These are phyloP conservation scores for Suillus variegatus DNA, from an alignment of 768 basidiomycete species.

Conservation along the genomic window DNA sequence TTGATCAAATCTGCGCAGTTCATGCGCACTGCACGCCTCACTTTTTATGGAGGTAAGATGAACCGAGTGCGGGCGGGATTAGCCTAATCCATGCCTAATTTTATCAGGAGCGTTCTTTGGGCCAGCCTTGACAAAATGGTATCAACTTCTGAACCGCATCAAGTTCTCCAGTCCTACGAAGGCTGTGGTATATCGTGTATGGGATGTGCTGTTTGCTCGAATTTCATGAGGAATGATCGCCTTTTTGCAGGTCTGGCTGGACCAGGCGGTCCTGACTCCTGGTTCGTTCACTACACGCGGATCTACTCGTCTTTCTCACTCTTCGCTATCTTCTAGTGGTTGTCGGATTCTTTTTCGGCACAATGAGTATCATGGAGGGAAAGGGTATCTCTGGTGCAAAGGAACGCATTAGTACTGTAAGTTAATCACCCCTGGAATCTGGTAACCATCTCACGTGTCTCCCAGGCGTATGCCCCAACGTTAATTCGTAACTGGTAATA, in stretches of 20 bases:
- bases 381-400: constrained; percentile 55
- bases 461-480: constrained; percentile 70
- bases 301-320: constrained; percentile 9
- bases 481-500: constrained; percentile 74
- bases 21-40: constrained; percentile 60
- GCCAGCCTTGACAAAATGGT: constrained; percentile 83
- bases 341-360: constrained; percentile 63
- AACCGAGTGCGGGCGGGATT: background rate
- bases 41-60: constrained; percentile 68
- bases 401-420: constrained; percentile 43
- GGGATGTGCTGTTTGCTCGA: constrained; percentile 19
- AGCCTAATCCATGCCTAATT: background rate
- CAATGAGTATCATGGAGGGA: constrained; percentile 82
- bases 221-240: background rate
- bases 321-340: constrained; percentile 29
- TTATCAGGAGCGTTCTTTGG: constrained; percentile 69
- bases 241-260: constrained; percentile 68
- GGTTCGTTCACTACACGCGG: constrained; percentile 34
- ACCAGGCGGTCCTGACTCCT: constrained; percentile 80
- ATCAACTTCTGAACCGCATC: constrained; percentile 67
- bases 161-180: constrained; percentile 63
- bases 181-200: constrained; percentile 62
- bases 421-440: background rate
- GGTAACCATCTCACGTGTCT: constrained; percentile 9
- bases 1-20: constrained; percentile 38